phyloP scores from a whole-genome alignment of 352 stramenopile genomes.

The Pythium brachiatum region DNA sequence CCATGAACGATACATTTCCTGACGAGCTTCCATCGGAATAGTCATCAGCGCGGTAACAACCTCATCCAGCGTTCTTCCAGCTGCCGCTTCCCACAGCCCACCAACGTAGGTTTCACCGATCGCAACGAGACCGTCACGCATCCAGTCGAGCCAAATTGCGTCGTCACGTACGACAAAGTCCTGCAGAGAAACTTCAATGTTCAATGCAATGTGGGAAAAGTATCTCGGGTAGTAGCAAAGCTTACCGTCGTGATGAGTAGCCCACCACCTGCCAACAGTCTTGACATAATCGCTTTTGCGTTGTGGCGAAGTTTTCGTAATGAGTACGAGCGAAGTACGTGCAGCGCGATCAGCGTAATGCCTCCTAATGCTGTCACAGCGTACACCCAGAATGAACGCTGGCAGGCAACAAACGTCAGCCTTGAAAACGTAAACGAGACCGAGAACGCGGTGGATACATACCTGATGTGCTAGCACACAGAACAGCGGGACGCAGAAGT shows the following conservation, averaged over 20 bases:
- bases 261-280: slow-evolving; percentile 56
- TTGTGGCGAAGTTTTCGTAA: slow-evolving; percentile 61
- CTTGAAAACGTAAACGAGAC: slow-evolving; percentile 10
- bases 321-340: slow-evolving; percentile 73
- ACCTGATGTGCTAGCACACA: slow-evolving; percentile 81
- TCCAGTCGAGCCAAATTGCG: slow-evolving; percentile 86
- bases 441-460: slow-evolving; percentile 1
- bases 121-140: slow-evolving; percentile 77
- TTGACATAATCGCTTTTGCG: slow-evolving; percentile 74
- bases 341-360: slow-evolving; percentile 51
- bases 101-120: slow-evolving; percentile 84
- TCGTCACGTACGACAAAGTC: slow-evolving; percentile 79
- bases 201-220: background rate
- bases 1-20: slow-evolving; percentile 88
- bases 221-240: background rate
- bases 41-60: slow-evolving; percentile 74
- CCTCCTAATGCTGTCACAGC: slow-evolving; percentile 57
- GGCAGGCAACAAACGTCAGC: background rate
- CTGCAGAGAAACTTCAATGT: slow-evolving; percentile 23
- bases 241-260: slow-evolving; percentile 53
- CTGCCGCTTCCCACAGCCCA: slow-evolving; percentile 63
- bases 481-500: slow-evolving; percentile 72
- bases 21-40: slow-evolving; percentile 74
- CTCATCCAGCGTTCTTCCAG: slow-evolving; percentile 57
- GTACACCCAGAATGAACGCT: slow-evolving; percentile 84